Conservation (phyloP, 768 basidiomycete species). For the Coprinopsis cinerea region DNA sequence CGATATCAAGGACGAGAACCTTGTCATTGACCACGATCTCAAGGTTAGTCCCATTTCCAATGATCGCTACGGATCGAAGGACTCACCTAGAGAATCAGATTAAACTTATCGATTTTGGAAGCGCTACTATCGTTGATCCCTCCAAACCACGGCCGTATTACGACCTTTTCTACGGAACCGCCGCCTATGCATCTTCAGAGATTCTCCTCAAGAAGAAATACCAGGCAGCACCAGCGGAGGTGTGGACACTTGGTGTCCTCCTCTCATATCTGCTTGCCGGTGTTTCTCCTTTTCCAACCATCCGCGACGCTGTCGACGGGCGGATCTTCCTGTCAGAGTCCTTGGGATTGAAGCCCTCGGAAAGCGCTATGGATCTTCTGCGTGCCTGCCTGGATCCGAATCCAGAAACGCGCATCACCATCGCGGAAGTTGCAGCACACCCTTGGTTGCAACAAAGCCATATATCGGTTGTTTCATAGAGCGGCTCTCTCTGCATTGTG, state of each 20-base stretch:
- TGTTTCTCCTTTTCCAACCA: slow-evolving; percentile 86
- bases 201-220: slow-evolving; percentile 85
- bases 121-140: slow-evolving; percentile 72
- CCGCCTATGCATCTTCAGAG: slow-evolving; percentile 94
- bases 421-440: slow-evolving; percentile 75
- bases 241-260: slow-evolving; percentile 94
- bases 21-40: slow-evolving; percentile 70
- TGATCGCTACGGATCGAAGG: not conserved
- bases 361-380: slow-evolving; percentile 56
- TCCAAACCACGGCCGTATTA: slow-evolving; percentile 58
- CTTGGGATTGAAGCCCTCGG: slow-evolving; percentile 33
- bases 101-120: slow-evolving; percentile 95
- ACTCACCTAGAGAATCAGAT: slow-evolving; percentile 39
- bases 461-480: not conserved
- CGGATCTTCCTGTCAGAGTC: slow-evolving; percentile 47
- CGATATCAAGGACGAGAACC: slow-evolving; percentile 96
- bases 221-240: slow-evolving; percentile 89
- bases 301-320: slow-evolving; percentile 70
- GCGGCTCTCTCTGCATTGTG: too few relatives aligned
- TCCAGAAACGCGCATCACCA: slow-evolving; percentile 73
- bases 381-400: slow-evolving; percentile 79
- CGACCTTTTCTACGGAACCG: slow-evolving; percentile 84
- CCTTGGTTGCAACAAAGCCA: slow-evolving; percentile 47
- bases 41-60: slow-evolving; percentile 40
- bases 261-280: slow-evolving; percentile 94